Evolutionary conservation across 2,329 filamentous ascomycete genomes (phyloP).

Genomic region (Xylariaceae sp.): DNA sequence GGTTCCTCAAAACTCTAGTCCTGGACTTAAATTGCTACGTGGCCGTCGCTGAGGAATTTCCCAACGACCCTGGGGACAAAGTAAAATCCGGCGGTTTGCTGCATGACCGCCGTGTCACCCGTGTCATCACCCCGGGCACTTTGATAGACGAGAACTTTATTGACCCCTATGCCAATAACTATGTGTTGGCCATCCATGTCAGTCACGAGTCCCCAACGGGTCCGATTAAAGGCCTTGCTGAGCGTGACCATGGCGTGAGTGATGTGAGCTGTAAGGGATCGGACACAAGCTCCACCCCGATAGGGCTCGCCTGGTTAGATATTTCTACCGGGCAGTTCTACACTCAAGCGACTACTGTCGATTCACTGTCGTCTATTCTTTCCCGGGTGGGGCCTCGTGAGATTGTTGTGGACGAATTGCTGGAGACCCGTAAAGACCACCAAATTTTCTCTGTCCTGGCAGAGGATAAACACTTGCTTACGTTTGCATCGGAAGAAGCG

Average conservation of each 20-base stretch:
- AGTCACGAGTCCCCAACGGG: constrained; percentile 20
- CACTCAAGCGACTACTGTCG: constrained; percentile 71
- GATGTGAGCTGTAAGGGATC: not conserved
- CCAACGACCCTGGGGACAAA: constrained; percentile 67
- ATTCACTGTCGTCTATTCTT: constrained; percentile 73
- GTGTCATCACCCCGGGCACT: constrained; percentile 91
- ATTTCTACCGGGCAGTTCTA: constrained; percentile 93
- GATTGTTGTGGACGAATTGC: constrained; percentile 69
- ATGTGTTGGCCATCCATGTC: constrained; percentile 76
- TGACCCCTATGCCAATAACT: constrained; percentile 91
- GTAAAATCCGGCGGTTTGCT: constrained; percentile 73
- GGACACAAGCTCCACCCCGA: constrained; percentile 19
- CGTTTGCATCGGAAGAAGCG: constrained; percentile 58
- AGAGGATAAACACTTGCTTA: constrained; percentile 73
- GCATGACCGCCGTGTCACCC: constrained; percentile 80
- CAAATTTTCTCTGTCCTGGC: constrained; percentile 65
- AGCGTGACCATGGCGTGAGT: not conserved
- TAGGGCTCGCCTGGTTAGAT: constrained; percentile 89
- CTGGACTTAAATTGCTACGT: constrained; percentile 89
- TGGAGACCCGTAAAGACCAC: constrained; percentile 57
- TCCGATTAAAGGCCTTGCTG: constrained; percentile 8
- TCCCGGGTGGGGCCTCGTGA: constrained; percentile 82
- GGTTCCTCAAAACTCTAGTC: constrained; percentile 88
- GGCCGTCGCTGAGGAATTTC: constrained; percentile 90
- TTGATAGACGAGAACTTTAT: constrained; percentile 98